A percentile compares a stretch with the other conserved stretches of the same genome.
Conservation (phyloP, 2,329 filamentous ascomycete genomes). For the Lithohypha guttulata region DNA sequence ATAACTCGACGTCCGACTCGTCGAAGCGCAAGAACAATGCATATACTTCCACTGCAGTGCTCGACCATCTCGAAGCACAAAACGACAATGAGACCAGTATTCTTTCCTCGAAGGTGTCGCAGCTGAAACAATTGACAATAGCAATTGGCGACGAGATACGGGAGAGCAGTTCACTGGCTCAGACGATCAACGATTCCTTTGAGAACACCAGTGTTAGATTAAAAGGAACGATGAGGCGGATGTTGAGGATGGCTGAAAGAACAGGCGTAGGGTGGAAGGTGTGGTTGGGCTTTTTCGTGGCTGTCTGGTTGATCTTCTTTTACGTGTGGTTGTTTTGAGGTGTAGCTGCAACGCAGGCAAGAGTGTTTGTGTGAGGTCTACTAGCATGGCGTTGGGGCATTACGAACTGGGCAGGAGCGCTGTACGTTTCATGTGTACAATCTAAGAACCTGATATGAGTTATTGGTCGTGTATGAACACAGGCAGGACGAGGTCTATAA, state of each 20-base stretch:
- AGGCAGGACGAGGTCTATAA: too few relatives aligned
- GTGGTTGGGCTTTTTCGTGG: slow-evolving; percentile 81
- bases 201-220: slow-evolving; percentile 72
- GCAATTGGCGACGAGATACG: slow-evolving; percentile 94
- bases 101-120: slow-evolving; percentile 20
- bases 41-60: slow-evolving; percentile 83
- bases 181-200: slow-evolving; percentile 94
- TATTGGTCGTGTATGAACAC: too few relatives aligned
- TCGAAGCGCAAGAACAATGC: slow-evolving; percentile 44
- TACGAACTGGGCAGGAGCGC: too few relatives aligned
- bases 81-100: slow-evolving; percentile 58
- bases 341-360: too few relatives aligned
- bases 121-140: slow-evolving; percentile 58
- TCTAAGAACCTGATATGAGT: too few relatives aligned
- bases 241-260: slow-evolving; percentile 88
- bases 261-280: slow-evolving; percentile 96
- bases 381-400: too few relatives aligned
- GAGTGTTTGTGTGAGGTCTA: too few relatives aligned
- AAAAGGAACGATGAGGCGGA: slow-evolving; percentile 88
- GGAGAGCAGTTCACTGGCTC: slow-evolving; percentile 73
- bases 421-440: too few relatives aligned
- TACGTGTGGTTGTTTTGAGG: slow-evolving; percentile 82
- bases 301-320: slow-evolving; percentile 70
- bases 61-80: slow-evolving; percentile 90
- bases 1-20: slow-evolving; percentile 8